Evolutionary conservation across 176 grass and related monocot genomes (phyloP).

Genomic region (Juncus effusus): DNA sequence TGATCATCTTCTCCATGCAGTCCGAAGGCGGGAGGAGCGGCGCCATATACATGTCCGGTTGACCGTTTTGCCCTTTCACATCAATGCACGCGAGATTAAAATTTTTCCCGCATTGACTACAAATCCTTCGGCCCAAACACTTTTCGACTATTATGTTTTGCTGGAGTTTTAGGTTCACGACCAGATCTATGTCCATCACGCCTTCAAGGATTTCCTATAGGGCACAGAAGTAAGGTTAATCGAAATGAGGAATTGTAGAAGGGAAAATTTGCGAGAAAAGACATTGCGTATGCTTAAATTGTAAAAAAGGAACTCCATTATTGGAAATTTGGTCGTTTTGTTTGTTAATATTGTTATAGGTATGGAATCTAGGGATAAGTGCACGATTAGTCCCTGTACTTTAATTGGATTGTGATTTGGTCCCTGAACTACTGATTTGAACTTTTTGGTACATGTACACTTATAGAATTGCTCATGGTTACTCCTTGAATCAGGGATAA

Average conservation of each 20-base stretch:
- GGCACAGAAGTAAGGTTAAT: constrained; percentile 5
- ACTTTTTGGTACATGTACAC: too few species aligned
- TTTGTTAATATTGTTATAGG: too few species aligned
- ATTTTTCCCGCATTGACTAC: constrained; percentile 69
- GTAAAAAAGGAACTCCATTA: too few species aligned
- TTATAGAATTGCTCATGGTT: too few species aligned
- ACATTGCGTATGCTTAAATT: too few species aligned
- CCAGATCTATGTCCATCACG: constrained; percentile 85
- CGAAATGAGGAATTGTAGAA: neutral
- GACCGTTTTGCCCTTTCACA: constrained; percentile 63
- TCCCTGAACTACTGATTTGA: too few species aligned
- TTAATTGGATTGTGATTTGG: too few species aligned
- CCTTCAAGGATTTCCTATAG: constrained; percentile 76
- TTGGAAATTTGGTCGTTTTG: too few species aligned
- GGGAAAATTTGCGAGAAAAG: too few species aligned
- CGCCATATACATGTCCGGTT: constrained; percentile 74
- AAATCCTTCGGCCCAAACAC: constrained; percentile 89
- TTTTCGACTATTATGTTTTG: constrained; percentile 89
- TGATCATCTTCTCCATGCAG: constrained; percentile 76
- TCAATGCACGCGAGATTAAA: constrained; percentile 89
- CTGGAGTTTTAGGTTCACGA: constrained; percentile 92
- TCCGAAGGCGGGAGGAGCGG: constrained; percentile 73
- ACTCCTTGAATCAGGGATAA: too few species aligned
- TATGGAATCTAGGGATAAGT: too few species aligned
- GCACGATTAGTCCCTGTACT: too few species aligned